A percentile compares a stretch with the other conserved stretches of the same genome.
These are phyloP conservation scores for Aspergillus niger DNA, from an alignment of 2,329 filamentous ascomycete species.

Conservation along the genomic window DNA sequence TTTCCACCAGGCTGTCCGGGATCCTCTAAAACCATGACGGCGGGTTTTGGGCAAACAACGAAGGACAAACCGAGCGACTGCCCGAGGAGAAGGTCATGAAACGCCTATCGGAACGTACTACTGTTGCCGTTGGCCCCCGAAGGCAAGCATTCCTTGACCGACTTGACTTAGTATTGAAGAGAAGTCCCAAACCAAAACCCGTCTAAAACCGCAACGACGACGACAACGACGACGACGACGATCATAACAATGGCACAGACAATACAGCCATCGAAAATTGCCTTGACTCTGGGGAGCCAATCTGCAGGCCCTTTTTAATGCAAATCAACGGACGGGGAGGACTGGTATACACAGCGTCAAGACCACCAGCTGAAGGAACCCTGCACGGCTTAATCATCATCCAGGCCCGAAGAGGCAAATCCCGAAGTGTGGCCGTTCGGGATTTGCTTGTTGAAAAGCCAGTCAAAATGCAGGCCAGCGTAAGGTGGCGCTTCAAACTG, in stretches of 20 bases:
- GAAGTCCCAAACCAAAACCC: too few species aligned
- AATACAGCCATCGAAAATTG: neutral
- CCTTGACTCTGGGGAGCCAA: constrained; percentile 1
- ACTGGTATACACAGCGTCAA: constrained; percentile 30
- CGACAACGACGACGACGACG: neutral
- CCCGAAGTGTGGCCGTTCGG: constrained; percentile 35
- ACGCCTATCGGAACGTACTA: constrained; percentile 7
- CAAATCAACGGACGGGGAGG: constrained; percentile 26
- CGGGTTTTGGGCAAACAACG: neutral
- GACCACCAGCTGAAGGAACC: constrained; percentile 20
- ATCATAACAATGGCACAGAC: neutral
- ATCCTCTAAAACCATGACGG: constrained; percentile 28
- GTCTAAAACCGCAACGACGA: neutral
- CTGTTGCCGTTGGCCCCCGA: constrained; percentile 9
- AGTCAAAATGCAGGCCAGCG: constrained; percentile 5
- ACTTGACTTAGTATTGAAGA: too few species aligned
- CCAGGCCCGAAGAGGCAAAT: constrained; percentile 31
- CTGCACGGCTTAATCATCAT: constrained; percentile 33
- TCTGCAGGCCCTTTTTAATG: constrained; percentile 15
- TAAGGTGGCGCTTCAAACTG: neutral
- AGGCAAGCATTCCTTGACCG: neutral
- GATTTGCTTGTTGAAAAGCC: constrained; percentile 29
- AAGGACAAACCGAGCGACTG: neutral
- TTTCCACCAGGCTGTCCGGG: constrained; percentile 17
- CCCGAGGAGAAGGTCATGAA: neutral